Conservation (phyloP, 768 basidiomycete species). For the Astraeus odoratus region DNA sequence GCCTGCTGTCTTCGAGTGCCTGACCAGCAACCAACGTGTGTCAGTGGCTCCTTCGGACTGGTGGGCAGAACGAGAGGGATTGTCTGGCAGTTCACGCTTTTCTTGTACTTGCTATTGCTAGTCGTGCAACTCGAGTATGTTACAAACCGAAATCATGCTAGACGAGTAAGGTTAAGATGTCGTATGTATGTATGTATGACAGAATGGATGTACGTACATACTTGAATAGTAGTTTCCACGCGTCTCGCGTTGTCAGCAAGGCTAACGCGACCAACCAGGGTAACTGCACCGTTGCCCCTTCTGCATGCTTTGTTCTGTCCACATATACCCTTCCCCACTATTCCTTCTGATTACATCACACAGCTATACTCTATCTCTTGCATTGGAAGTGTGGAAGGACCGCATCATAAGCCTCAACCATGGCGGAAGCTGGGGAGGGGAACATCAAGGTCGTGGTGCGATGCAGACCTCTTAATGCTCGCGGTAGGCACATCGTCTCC, state of each 20-base stretch:
- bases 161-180: too few species aligned
- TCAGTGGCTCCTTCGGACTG: too few species aligned
- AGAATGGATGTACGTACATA: too few species aligned
- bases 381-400: constrained; percentile 4
- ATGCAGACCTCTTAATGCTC: constrained; percentile 93
- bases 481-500: constrained; percentile 52
- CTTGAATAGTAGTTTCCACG: too few species aligned
- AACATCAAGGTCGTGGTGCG: constrained; percentile 92
- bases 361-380: constrained; percentile 6
- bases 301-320: constrained; percentile 3
- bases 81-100: too few species aligned
- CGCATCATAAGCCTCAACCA: constrained; percentile 25
- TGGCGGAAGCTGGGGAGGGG: constrained; percentile 77
- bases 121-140: too few species aligned
- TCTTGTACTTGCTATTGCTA: too few species aligned
- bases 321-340: constrained; percentile 8
- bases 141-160: too few species aligned
- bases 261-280: background rate
- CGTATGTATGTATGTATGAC: too few species aligned
- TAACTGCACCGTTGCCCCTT: background rate
- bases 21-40: too few species aligned
- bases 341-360: constrained; percentile 1
- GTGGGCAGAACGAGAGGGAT: too few species aligned
- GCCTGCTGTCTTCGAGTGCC: background rate
- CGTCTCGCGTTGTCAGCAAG: too few species aligned